Conservation (phyloP, 257 asterid species). For the Scutellaria minor region DNA sequence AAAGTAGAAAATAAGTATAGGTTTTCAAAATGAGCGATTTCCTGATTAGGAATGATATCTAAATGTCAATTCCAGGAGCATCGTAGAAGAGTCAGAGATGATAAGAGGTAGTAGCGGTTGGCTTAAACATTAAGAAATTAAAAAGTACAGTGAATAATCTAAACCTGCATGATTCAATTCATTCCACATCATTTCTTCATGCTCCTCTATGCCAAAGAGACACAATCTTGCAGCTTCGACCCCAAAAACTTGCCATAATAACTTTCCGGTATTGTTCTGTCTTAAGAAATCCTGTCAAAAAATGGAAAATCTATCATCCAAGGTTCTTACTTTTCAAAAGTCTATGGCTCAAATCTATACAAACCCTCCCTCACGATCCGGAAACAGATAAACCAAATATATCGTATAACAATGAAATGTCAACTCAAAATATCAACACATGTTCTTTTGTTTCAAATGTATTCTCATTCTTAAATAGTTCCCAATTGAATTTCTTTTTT, state of each 20-base stretch:
- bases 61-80: neutral
- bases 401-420: neutral
- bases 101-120: neutral
- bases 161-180: conserved; percentile 68
- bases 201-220: conserved; percentile 86
- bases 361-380: no score
- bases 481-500: neutral
- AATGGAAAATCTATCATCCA: neutral
- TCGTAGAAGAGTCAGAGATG: conserved; percentile 14
- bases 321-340: neutral
- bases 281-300: conserved; percentile 81
- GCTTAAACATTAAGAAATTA: conserved; percentile 4
- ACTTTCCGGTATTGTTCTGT: conserved; percentile 96
- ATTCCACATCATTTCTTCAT: conserved; percentile 92
- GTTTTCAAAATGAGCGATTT: neutral
- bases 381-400: no score
- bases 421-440: no score
- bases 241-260: conserved; percentile 92
- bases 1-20: neutral
- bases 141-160: neutral
- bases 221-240: conserved; percentile 73
- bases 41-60: neutral
- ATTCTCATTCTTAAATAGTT: neutral
- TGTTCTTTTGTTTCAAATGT: neutral
- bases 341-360: neutral